Base-by-base conservation (phyloP, 106 monocot species). In the Posidonia australis region DNA sequence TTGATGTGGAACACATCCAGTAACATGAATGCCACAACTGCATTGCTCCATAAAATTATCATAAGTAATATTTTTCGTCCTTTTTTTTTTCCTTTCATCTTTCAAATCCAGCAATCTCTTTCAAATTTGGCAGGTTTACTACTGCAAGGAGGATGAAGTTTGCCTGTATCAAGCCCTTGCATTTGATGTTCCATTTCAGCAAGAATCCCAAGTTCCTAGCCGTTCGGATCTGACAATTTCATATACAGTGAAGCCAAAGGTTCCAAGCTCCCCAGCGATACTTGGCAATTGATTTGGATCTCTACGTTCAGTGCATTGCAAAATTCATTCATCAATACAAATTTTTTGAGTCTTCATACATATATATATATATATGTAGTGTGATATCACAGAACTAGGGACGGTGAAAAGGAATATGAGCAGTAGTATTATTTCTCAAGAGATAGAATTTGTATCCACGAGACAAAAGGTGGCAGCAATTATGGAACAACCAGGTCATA, bases 71-170 rank as follows among this genome's bases (percentile, higher is more conserved):
- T 52, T 52, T 18, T 52, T 19, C n/a, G 52, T 5, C 7, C 7
- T 55, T 55, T 21, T 55, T 21, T 24, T 21, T 23, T 55, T 4
- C 10, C 4, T 23, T 25, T 30, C 61, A 13, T 3, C 16, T 16
- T 36, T 42, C 42, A 20, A 21, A n/a, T 20, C 36, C 41, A 61
- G 7, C 36, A 42, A 26, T 28, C 10, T 32, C 31, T 49, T 63
- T 67, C 2, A 5, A 27, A 4, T 68, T 56, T 77, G 47, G 57
- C 74, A 90, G 94, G 82, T 90, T 69, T 98, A 90, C 65, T 98
- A 98, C 67, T 98, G 96, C 74, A 91, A 98, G 79, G 96, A 90
- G 72, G 96, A 98, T 69, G 96, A 98, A 66, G 79, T 90, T 68
- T 98, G 90, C 69, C 76, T 98, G 36, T 98, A 91, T 62, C 76